A percentile compares a stretch with the other conserved stretches of the same genome.
phyloP scores from a whole-genome alignment of 2,329 filamentous ascomycete genomes.

The Xenosphaeropsis pyriputrescens region DNA sequence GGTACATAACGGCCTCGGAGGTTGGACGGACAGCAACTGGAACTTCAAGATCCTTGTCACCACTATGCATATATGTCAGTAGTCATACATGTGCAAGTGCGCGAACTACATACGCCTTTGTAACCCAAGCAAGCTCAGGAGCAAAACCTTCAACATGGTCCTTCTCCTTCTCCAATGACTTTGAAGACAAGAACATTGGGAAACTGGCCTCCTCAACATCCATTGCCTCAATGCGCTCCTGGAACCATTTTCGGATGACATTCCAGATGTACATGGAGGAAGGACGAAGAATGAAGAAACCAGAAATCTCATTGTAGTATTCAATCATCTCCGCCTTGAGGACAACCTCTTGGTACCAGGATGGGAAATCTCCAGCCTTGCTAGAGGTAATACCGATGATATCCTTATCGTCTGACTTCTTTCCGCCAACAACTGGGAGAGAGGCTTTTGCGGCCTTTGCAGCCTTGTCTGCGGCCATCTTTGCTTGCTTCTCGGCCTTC shows the following conservation, averaged over 20 bases:
- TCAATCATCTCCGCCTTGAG: constrained; percentile 96
- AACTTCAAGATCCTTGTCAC: constrained; percentile 83
- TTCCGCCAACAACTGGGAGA: constrained; percentile 37
- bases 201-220: constrained; percentile 95
- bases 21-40: constrained; percentile 54
- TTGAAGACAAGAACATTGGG: constrained; percentile 86
- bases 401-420: constrained; percentile 48
- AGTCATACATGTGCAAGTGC: constrained; percentile 3
- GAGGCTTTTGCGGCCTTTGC: constrained; percentile 40
- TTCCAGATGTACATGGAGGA: constrained; percentile 54
- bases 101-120: constrained; percentile 47
- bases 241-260: constrained; percentile 52
- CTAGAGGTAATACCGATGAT: constrained; percentile 79
- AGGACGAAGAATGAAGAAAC: constrained; percentile 84
- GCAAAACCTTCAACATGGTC: constrained; percentile 98
- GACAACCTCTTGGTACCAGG: constrained; percentile 97
- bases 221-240: constrained; percentile 69
- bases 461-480: constrained; percentile 44
- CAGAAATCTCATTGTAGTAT: constrained; percentile 87
- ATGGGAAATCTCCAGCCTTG: constrained; percentile 76
- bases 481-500: constrained; percentile 50
- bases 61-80: constrained; percentile 33
- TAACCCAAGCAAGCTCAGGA: constrained; percentile 81
- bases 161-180: constrained; percentile 69
- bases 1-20: constrained; percentile 78